Conservation (phyloP, 352 stramenopile species). For the Pythium scleroteichum region DNA sequence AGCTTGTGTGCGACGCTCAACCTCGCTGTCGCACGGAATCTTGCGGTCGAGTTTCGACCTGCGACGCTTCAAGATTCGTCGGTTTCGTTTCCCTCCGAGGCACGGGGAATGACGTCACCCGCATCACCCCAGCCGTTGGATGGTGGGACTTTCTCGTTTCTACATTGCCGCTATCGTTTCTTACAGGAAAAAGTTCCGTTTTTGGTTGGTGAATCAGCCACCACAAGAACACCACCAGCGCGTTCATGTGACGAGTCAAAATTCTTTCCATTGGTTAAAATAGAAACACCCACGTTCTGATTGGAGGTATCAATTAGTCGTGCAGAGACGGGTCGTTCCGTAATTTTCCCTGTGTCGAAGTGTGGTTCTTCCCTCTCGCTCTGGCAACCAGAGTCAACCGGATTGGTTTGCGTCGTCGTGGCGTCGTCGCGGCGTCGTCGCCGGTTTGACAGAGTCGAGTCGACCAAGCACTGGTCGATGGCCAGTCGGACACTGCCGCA, state of each 20-base stretch:
- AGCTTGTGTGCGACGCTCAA: not conserved
- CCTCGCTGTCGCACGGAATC: not conserved
- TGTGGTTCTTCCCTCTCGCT: constrained; percentile 8
- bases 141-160: constrained; percentile 3
- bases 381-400: not conserved
- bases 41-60: constrained; percentile 14
- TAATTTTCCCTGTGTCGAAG: not conserved
- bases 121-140: constrained; percentile 25
- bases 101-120: constrained; percentile 19
- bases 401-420: too few species aligned
- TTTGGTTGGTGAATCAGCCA: constrained; percentile 17
- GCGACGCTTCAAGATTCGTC: constrained; percentile 27
- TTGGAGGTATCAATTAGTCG: constrained; percentile 8
- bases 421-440: not conserved
- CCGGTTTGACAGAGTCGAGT: not conserved
- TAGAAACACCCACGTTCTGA: not conserved
- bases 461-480: not conserved
- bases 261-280: constrained; percentile 12
- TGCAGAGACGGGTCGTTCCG: not conserved
- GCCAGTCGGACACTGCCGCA: not conserved
- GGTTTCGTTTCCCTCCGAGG: not conserved
- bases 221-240: constrained; percentile 18
- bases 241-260: constrained; percentile 11
- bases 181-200: constrained; percentile 9
- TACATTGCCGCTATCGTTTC: constrained; percentile 4